Base-by-base conservation (phyloP, 2,329 filamentous ascomycete genomes). In the Verticillium tricorpus region DNA sequence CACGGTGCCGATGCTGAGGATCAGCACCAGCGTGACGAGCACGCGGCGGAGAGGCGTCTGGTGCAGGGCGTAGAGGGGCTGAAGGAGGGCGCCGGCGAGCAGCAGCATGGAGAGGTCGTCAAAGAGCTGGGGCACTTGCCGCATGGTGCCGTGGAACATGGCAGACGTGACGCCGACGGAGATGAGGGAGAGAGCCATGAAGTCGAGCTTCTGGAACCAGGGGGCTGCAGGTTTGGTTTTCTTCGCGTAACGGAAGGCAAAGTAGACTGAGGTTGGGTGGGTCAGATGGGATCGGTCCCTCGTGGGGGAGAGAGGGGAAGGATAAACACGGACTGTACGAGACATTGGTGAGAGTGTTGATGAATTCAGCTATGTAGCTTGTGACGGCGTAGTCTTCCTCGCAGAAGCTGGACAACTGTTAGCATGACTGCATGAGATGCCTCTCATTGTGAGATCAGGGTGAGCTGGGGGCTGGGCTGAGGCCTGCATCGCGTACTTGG, bases 101-200 rank as follows among this genome's bases (percentile, higher is more conserved):
- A 82, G 71, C 34, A 86, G 77, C 84, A 86, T 86, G 60, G 82
- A 81, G n/a, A 86, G 72, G 66, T 87, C 84, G 66, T 87, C 85
- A 64, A 77, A 78, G 62, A 79, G 80, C 65, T 82, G 75, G 6
- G 78, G 69, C 1, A 68, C 68, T 57, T 78, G 77, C 59, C 73
- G 78, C 19, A 82, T 72, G 8, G 77, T 76, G 35, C 78, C 78
- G 65, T 82, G 80, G 67, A 78, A 82, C 12, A 74, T 58, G 57
- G 76, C 74, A 1, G 79, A 82, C 31, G 71, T 71, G 52, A 80
- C 58, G 59, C 80, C 79, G 37, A 81, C 73, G 7, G 73, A 50
- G 37, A 80, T 65, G 34, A 80, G 74, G 5, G 76, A 73, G 28
- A 75, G 14, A 25, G 79, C 76, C 70, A 80, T 76, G 61, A 76